phyloP scores from a whole-genome alignment of 257 asterid species.

The Solanum verrucosum region DNA sequence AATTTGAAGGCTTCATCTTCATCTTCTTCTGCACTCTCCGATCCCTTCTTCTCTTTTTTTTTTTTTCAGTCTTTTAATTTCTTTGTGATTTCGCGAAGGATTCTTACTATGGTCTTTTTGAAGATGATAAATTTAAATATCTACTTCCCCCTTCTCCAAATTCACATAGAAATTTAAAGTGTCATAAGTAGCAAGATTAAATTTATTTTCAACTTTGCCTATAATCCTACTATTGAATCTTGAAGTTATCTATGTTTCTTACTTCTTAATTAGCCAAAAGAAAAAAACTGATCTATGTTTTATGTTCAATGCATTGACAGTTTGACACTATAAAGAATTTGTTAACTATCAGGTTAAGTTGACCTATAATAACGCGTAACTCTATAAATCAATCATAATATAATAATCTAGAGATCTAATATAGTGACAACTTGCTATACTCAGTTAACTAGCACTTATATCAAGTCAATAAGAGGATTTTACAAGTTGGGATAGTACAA shows the following conservation, averaged over 20 bases:
- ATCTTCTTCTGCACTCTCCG: neutral
- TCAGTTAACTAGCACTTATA: neutral
- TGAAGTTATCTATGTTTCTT: neutral
- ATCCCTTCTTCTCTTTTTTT: neutral
- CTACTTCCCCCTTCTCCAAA: neutral
- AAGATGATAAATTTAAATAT: neutral
- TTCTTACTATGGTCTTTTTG: neutral
- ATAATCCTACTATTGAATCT: neutral
- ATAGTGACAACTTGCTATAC: neutral
- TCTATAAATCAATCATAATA: neutral
- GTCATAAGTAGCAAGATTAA: neutral
- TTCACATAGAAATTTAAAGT: conserved; percentile 1
- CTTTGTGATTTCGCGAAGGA: neutral
- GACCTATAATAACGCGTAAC: neutral
- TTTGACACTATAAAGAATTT: neutral
- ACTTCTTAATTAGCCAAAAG: neutral
- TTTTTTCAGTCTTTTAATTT: neutral
- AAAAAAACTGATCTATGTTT: neutral
- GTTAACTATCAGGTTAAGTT: neutral
- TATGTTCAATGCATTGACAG: neutral
- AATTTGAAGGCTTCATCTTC: neutral
- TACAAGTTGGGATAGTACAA: neutral
- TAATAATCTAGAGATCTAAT: neutral
- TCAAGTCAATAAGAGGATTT: neutral
- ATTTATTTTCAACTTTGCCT: neutral